phyloP scores from a whole-genome alignment of 495 filamentous ascomycete genomes.

The Diplogelasinospora grovesii region DNA sequence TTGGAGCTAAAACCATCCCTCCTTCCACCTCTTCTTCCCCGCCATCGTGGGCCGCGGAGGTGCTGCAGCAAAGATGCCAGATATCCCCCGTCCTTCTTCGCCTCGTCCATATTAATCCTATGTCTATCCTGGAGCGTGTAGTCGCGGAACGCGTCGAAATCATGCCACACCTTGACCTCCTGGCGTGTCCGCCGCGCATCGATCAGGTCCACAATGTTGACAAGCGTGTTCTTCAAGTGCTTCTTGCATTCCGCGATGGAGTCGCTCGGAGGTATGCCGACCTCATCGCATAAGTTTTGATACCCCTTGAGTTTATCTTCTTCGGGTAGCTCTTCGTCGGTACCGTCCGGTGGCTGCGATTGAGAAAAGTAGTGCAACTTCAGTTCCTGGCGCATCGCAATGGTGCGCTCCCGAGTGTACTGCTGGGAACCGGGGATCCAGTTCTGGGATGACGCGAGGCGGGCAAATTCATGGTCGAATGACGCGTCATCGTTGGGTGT shows the following conservation, averaged over 20 bases:
- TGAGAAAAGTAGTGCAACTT: conserved; percentile 24
- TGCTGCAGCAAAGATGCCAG: conserved; percentile 36
- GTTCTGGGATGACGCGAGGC: conserved; percentile 32
- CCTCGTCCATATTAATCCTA: conserved; percentile 27
- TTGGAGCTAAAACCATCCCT: no score
- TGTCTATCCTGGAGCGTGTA: conserved; percentile 32
- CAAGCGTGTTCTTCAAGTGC: conserved; percentile 28
- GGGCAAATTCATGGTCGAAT: conserved; percentile 31
- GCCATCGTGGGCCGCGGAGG: no score
- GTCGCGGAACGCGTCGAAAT: conserved; percentile 21
- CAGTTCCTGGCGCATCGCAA: conserved; percentile 25
- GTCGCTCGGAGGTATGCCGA: conserved; percentile 19
- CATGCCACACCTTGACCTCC: conserved; percentile 26
- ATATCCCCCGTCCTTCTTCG: conserved; percentile 34
- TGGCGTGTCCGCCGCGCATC: conserved; percentile 31
- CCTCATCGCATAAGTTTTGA: conserved; percentile 24
- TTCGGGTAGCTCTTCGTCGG: background rate
- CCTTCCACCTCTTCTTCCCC: no score
- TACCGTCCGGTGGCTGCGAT: no score
- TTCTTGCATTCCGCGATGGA: conserved; percentile 23
- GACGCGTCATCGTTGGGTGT: conserved; percentile 20
- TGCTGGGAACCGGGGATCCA: conserved; percentile 22
- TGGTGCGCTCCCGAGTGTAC: conserved; percentile 19
- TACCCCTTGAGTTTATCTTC: conserved; percentile 17
- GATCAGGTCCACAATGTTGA: conserved; percentile 50